These are phyloP conservation scores for Cyberlindnera sargentensis DNA, from an alignment of 805 yeast species.

Conservation along the genomic window DNA sequence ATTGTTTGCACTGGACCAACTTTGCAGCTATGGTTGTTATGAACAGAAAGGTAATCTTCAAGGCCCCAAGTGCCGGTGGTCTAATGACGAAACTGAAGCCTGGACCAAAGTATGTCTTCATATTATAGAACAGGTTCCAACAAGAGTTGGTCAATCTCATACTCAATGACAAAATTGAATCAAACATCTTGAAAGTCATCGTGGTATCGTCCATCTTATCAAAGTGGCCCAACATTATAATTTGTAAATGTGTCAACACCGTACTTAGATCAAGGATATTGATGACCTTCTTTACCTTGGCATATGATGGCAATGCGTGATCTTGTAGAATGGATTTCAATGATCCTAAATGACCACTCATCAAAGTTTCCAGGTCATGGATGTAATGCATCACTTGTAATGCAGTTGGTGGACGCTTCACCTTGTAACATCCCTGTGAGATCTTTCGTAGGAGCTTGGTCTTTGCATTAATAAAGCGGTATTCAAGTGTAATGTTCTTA, in stretches of 20 bases:
- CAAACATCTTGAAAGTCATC: constrained; percentile 30
- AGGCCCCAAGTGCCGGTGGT: constrained; percentile 24
- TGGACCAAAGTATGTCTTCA: constrained; percentile 27
- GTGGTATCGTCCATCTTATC: constrained; percentile 25
- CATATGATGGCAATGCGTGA: constrained; percentile 7
- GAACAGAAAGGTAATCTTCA: constrained; percentile 10
- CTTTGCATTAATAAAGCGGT: constrained; percentile 25
- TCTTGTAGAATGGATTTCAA: constrained; percentile 15
- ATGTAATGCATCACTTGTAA: constrained; percentile 27
- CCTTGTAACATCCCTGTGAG: constrained; percentile 26
- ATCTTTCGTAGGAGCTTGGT: constrained; percentile 26
- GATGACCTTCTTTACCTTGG: constrained; percentile 17
- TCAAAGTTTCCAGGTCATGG: constrained; percentile 28
- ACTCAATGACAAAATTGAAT: constrained; percentile 23
- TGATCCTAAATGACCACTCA: constrained; percentile 22
- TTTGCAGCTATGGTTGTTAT: constrained; percentile 7
- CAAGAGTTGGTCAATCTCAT: constrained; percentile 29
- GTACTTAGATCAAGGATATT: constrained; percentile 24
- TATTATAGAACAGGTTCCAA: constrained; percentile 26
- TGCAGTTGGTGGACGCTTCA: constrained; percentile 29
- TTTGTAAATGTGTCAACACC: constrained; percentile 28
- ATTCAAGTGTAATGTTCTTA: constrained; percentile 27
- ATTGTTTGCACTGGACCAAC: constrained; percentile 15
- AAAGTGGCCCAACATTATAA: constrained; percentile 34
- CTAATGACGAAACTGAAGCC: constrained; percentile 36